These are phyloP conservation scores for Nymphaea thermarum DNA, from an alignment of 164 flowering plant species.

Conservation along the genomic window DNA sequence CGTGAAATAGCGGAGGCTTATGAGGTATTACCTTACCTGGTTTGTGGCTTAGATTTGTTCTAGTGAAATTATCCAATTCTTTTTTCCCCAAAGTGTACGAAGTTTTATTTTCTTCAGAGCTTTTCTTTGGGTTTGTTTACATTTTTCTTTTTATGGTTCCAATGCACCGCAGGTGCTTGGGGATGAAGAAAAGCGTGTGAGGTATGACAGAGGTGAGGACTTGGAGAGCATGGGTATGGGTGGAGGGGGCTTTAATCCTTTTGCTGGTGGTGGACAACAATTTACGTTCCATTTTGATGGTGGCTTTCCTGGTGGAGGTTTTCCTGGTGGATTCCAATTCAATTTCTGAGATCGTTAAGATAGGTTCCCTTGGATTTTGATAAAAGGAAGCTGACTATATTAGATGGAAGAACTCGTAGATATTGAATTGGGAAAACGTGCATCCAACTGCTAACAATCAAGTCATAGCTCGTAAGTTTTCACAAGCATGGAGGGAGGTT, in stretches of 20 bases:
- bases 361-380: neutral
- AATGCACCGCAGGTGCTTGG: conserved; percentile 49
- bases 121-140: no score
- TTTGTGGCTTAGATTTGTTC: neutral
- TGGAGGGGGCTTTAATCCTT: conserved; percentile 72
- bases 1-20: conserved; percentile 97
- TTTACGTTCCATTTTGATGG: conserved; percentile 70
- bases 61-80: no score
- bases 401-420: neutral
- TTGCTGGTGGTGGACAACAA: conserved; percentile 76
- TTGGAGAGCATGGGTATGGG: conserved; percentile 61
- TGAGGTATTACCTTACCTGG: conserved; percentile 38
- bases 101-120: no score
- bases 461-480: neutral
- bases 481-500: no score
- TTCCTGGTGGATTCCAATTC: conserved; percentile 12
- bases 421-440: neutral
- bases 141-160: no score
- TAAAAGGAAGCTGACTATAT: neutral
- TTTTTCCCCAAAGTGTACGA: no score
- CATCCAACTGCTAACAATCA: neutral
- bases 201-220: conserved; percentile 91
- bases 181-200: conserved; percentile 78
- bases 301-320: conserved; percentile 17
- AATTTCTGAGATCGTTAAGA: conserved; percentile 7